A percentile compares a stretch with the other conserved stretches of the same genome.
These are phyloP conservation scores for Peronospora belbahrii DNA, from an alignment of 352 stramenopile genomes.

Conservation along the genomic window DNA sequence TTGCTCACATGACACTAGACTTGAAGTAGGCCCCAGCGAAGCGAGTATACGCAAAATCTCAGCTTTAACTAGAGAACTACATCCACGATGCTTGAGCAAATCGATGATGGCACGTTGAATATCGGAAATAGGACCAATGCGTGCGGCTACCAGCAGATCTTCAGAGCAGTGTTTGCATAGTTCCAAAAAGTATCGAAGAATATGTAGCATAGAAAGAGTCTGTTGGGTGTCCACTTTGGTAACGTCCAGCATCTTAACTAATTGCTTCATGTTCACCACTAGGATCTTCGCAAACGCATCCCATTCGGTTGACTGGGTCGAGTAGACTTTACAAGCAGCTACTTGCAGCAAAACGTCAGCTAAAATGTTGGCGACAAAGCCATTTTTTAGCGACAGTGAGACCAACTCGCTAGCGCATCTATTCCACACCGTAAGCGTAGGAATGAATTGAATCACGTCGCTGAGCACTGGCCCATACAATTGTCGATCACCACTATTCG, in stretches of 20 bases:
- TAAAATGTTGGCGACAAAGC: constrained; percentile 28
- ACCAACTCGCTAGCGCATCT: constrained; percentile 23
- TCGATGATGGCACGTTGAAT: constrained; percentile 29
- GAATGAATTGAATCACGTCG: constrained; percentile 42
- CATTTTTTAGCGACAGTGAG: constrained; percentile 25
- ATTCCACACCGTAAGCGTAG: constrained; percentile 35
- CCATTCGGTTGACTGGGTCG: constrained; percentile 28
- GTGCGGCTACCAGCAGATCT: constrained; percentile 19
- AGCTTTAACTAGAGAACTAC: constrained; percentile 54
- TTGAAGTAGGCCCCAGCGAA: constrained; percentile 20
- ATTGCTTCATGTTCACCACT: constrained; percentile 32
- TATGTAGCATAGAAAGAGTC: constrained; percentile 34
- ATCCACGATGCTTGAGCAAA: constrained; percentile 30
- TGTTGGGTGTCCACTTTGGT: constrained; percentile 24
- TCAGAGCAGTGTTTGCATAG: constrained; percentile 34
- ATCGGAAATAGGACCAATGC: constrained; percentile 29
- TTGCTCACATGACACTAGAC: constrained; percentile 1
- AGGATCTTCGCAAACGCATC: constrained; percentile 44
- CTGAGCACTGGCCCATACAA: constrained; percentile 34
- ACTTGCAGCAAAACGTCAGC: constrained; percentile 36
- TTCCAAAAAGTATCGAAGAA: constrained; percentile 36
- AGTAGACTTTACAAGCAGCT: constrained; percentile 25
- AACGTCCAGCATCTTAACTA: constrained; percentile 27
- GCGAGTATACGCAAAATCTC: constrained; percentile 43
- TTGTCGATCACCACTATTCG: constrained; percentile 18